Evolutionary conservation across 2,329 filamentous ascomycete species (phyloP).

Genomic region (Phaeosphaeriaceae sp.): DNA sequence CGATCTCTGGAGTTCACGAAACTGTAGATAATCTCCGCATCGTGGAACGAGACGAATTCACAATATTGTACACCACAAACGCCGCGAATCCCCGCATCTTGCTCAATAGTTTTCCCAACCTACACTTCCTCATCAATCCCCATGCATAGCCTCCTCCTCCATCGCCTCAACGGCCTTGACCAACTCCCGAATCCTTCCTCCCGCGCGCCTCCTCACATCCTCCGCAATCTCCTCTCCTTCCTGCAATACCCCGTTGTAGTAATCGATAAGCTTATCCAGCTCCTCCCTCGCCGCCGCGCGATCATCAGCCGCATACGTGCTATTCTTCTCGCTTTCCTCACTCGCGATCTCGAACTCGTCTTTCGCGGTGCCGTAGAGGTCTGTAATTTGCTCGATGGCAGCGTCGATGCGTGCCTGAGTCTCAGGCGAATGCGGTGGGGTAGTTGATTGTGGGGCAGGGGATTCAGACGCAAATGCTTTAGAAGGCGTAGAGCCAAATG

Average conservation of each 20-base stretch:
- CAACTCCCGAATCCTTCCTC: conserved; percentile 60
- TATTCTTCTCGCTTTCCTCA: conserved; percentile 61
- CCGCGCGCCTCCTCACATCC: conserved; percentile 60
- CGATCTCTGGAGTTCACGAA: no score
- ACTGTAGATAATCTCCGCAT: no score
- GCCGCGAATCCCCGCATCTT: no score
- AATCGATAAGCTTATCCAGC: conserved; percentile 57
- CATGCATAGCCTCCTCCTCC: conserved; percentile 59
- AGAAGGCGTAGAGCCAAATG: conserved; percentile 29
- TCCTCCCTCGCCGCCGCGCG: conserved; percentile 61
- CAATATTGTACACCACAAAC: no score
- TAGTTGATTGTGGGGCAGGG: neutral
- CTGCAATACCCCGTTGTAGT: conserved; percentile 53
- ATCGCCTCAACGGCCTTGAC: conserved; percentile 59
- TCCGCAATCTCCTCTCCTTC: conserved; percentile 52
- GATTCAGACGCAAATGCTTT: conserved; percentile 12
- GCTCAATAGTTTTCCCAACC: no score
- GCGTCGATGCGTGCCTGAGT: conserved; percentile 33
- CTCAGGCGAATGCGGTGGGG: conserved; percentile 13
- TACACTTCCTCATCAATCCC: conserved; percentile 47
- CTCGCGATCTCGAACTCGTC: conserved; percentile 59
- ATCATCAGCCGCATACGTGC: conserved; percentile 63
- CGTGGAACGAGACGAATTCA: no score
- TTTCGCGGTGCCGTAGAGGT: conserved; percentile 48
- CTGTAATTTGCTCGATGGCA: conserved; percentile 43